Base-by-base conservation (phyloP, 2,329 filamentous ascomycete genomes). In the Pseudocercospora vitis region DNA sequence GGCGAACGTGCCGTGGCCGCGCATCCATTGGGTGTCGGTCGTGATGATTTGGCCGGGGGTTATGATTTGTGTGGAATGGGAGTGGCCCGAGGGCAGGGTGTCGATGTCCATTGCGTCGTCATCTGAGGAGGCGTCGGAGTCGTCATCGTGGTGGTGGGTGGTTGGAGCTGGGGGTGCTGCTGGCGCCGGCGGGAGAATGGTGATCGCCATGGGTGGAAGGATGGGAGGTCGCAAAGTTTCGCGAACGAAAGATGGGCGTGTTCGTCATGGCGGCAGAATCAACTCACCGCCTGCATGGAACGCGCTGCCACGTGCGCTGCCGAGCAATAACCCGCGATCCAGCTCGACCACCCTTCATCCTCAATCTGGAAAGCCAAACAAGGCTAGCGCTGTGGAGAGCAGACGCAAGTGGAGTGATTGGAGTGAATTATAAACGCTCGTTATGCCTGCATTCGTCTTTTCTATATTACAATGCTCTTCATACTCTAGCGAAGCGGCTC, bases 11-110 rank as follows among this genome's bases (percentile, higher is more conserved):
- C 94, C 94, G 75, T 99, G 94, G 66, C 94, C 94, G 75, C 91
- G 74, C 92, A 97, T 97, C 90, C 90, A 97, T 78, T 96, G 91
- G n/a, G 90, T 81, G 72, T 96, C 91, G 60, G 86, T 82, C 8
- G 92, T 96, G 64, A 97, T 89, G 56, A 87, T 76, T 69, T 95
- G 88, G 66, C 92, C 94, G 0, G 92, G 92, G 0, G 91, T 96
- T 63, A 96, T 86, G 62, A 96, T 87, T 39, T 74, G 72, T 29
- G 70, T 72, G 46, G 70, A 66, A 50, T 67, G 64, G 23, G 71
- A 65, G 48, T 71, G 71, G 52, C 70, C 70, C 48, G 78, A 76
- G 12, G 58, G 60, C 28, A 76, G 75, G 56, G 81, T 78, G 53
- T 81, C 78, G 40, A 75, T 73, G 59, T 78, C 74, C 62, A 71